A percentile compares a stretch with the other conserved stretches of the same genome.
Evolutionary conservation across 1,284 basidiomycete species (phyloP).

Genomic region (Hemileia vastatrix): DNA sequence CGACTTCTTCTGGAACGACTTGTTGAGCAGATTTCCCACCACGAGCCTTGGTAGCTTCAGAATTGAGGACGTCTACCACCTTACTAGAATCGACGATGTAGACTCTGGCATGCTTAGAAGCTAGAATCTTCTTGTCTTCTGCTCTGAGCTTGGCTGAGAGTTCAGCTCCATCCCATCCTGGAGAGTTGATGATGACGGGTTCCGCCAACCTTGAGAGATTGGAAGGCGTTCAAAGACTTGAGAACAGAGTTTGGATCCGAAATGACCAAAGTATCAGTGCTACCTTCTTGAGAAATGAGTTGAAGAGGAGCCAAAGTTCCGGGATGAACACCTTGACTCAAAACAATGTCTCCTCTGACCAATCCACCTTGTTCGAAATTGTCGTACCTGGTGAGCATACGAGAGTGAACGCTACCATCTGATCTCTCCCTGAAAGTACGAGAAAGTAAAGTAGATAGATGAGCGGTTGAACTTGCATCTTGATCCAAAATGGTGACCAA

Average conservation of each 20-base stretch:
- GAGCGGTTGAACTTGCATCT: constrained; percentile 34
- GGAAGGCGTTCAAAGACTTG: constrained; percentile 35
- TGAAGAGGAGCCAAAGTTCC: constrained; percentile 33
- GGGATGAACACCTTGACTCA: constrained; percentile 26
- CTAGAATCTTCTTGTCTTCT: constrained; percentile 37
- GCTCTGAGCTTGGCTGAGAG: constrained; percentile 36
- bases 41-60: constrained; percentile 30
- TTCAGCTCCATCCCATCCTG: constrained; percentile 38
- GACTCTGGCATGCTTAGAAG: constrained; percentile 33
- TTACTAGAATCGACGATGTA: constrained; percentile 34
- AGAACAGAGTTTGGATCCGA: constrained; percentile 35
- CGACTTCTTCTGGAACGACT: constrained; percentile 32
- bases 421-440: constrained; percentile 33
- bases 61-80: constrained; percentile 35
- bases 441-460: constrained; percentile 32
- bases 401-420: constrained; percentile 29
- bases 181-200: constrained; percentile 38
- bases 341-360: constrained; percentile 36
- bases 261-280: constrained; percentile 34
- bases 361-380: constrained; percentile 38
- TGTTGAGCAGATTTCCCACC: constrained; percentile 36
- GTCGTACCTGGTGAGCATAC: constrained; percentile 40
- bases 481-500: constrained; percentile 39
- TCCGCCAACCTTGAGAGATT: constrained; percentile 34
- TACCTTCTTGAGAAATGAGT: constrained; percentile 31